These are phyloP conservation scores for Ophiostoma australiae DNA, from an alignment of 2,329 filamentous ascomycete species.

Conservation along the genomic window DNA sequence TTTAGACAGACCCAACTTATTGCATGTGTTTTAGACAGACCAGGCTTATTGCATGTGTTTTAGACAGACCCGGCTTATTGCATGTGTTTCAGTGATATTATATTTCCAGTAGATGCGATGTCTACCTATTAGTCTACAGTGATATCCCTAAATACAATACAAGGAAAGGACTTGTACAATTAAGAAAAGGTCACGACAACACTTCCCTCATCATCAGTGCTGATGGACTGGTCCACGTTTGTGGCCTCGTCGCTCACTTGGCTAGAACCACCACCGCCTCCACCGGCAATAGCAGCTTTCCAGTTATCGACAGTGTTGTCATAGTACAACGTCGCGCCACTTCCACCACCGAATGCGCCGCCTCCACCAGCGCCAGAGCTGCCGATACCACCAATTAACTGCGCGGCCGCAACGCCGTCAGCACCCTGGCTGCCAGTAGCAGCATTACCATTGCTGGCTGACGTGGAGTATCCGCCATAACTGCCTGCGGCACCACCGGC, in stretches of 20 bases:
- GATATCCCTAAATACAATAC: not conserved
- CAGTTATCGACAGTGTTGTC: fast-evolving
- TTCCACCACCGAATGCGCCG: not conserved
- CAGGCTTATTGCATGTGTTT: too few relatives aligned
- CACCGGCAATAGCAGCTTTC: not conserved
- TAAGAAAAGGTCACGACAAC: not conserved
- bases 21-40: not conserved
- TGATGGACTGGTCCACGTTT: not conserved
- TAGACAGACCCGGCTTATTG: not conserved
- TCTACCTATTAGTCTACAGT: not conserved
- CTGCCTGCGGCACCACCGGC: too few relatives aligned
- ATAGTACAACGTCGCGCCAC: not conserved
- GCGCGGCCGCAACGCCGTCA: not conserved
- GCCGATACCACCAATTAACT: not conserved
- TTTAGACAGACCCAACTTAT: not conserved
- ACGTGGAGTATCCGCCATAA: not conserved
- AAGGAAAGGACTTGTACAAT: not conserved
- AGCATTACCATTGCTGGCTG: not conserved
- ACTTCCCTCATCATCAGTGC: not conserved
- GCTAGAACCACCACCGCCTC: not conserved
- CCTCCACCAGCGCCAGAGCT: not conserved
- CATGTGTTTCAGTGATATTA: not conserved
- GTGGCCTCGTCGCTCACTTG: not conserved
- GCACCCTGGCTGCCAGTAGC: not conserved
- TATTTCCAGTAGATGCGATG: not conserved